phyloP scores from a whole-genome alignment of 1,284 basidiomycete species.

The Afroboletus lepidellus region DNA sequence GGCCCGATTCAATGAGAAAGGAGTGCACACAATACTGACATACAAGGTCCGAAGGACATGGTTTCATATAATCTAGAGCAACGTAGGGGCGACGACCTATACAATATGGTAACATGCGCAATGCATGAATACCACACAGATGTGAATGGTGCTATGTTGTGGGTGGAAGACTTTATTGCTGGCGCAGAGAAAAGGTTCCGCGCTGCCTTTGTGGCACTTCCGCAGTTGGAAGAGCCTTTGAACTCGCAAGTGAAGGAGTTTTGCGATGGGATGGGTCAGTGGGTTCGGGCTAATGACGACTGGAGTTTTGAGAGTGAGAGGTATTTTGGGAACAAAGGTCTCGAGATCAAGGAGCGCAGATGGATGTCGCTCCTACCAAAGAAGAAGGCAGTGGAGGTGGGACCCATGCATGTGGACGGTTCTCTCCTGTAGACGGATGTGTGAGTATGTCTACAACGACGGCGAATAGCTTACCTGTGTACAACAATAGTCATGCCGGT shows the following conservation, averaged over 20 bases:
- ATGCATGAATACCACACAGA: constrained; percentile 33
- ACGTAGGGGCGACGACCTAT: constrained; percentile 35
- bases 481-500: too few relatives aligned
- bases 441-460: too few relatives aligned
- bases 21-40: too few relatives aligned
- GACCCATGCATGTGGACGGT: background rate
- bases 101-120: constrained; percentile 41
- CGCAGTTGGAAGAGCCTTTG: background rate
- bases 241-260: background rate
- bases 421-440: background rate
- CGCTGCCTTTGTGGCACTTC: background rate
- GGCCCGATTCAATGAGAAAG: background rate
- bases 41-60: constrained; percentile 12
- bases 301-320: background rate
- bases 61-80: constrained; percentile 42
- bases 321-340: background rate
- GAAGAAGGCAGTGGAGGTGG: background rate
- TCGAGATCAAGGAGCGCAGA: background rate
- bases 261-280: background rate
- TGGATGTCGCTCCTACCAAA: background rate
- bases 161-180: background rate
- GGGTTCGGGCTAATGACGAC: background rate
- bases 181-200: background rate
- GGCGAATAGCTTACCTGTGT: too few relatives aligned
- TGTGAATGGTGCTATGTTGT: background rate